A percentile compares a stretch with the other conserved stretches of the same genome.
Evolutionary conservation across 345 rosid species (phyloP).

Genomic region (Sonneratia caseolaris): DNA sequence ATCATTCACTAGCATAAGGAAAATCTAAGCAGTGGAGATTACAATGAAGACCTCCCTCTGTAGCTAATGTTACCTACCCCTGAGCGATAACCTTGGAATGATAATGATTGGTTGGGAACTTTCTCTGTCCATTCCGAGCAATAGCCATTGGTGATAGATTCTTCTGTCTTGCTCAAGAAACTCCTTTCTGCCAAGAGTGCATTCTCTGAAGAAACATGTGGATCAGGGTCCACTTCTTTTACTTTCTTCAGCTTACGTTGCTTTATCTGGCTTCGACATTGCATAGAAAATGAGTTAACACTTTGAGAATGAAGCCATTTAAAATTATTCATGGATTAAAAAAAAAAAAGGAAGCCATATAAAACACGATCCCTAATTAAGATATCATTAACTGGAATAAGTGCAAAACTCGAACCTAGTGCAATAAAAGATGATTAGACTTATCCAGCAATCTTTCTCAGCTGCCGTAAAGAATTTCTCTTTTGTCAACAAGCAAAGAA

Average conservation of each 20-base stretch:
- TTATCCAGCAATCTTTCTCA: background rate
- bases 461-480: background rate
- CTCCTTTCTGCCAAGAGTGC: constrained; percentile 46
- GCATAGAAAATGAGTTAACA: constrained; percentile 1
- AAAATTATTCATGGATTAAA: too few relatives aligned
- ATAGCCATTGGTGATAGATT: constrained; percentile 26
- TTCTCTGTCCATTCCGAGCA: constrained; percentile 25
- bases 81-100: constrained; percentile 17
- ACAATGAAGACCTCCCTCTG: background rate
- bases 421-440: background rate
- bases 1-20: constrained; percentile 7
- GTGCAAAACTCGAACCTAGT: background rate
- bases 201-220: constrained; percentile 41
- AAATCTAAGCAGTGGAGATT: background rate
- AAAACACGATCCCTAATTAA: background rate
- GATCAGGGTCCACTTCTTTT: constrained; percentile 28
- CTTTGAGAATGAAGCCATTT: background rate
- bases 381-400: background rate
- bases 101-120: constrained; percentile 12
- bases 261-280: constrained; percentile 33
- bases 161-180: constrained; percentile 27
- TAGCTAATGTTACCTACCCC: constrained; percentile 27
- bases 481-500: background rate
- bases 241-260: constrained; percentile 39
- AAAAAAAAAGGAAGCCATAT: background rate